Evolutionary conservation across 441 rosid species (phyloP), one percentile per base, ranked within the genome.

Genomic region (Populus tomentosa): DNA sequence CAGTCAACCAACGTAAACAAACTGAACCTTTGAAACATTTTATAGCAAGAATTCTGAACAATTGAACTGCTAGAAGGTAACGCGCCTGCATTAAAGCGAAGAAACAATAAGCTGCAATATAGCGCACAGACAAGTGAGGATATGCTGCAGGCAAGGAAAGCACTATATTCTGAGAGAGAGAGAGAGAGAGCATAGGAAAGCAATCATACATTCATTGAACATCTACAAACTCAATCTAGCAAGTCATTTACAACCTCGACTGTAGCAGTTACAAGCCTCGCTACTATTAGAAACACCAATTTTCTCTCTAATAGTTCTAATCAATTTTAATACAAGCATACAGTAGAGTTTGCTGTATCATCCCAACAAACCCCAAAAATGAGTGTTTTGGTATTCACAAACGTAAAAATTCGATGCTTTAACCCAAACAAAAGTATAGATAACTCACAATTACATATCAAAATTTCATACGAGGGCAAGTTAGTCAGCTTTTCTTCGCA

Each of bases 401-500:
- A 40, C 13, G 14, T 36, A 20, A 63, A 14, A 74, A 53, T 6
- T 35, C 32, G 6, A 26, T 1, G 68, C 32, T 5, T 32, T 6
- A n/a, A 14, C 70, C 26, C 26, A 65, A 3, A 26, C 36, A 56
- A 10, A 9, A 21, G n/a, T 18, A 74, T 46, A 7, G 3, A 36
- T 33, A 68, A 62, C 46, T 10, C 46, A 63, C 7, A 30, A 38
- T 26, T 28, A 14, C 4, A 38, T 26, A 42, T 13, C 6, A 65
- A 28, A 64, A 14, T 67, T 75, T 62, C 61, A 64, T 70, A n/a
- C n/a, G 4, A n/a, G 62, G 40, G 24, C 74, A 87, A 87, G 88
- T 86, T 74, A 21, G 75, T 92, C 89, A 90, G 66, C 84, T 81
- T 69, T 86, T 85, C 86, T 84, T 92, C 36, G 71, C 68, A 81